Conservation (phyloP, 108 stramenopile genomes). For the Cylindrotheca closterium region DNA sequence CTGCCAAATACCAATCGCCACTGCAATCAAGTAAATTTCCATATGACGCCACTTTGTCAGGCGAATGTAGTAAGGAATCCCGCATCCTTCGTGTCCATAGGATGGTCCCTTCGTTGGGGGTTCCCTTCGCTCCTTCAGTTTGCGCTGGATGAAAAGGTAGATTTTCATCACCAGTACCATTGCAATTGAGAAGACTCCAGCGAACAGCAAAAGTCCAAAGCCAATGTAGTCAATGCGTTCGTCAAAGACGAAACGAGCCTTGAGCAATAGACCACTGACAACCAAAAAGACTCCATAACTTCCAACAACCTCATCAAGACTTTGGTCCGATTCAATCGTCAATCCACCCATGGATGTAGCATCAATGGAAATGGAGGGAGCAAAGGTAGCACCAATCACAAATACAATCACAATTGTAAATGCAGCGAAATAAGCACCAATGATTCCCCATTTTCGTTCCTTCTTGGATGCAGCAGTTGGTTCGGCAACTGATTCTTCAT, state of each 20-base stretch:
- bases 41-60: constrained; percentile 70
- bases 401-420: constrained; percentile 35
- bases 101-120: constrained; percentile 10
- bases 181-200: constrained; percentile 21
- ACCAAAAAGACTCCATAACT: constrained; percentile 42
- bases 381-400: constrained; percentile 37
- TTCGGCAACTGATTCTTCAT: not conserved
- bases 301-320: constrained; percentile 32
- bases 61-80: constrained; percentile 31
- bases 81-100: constrained; percentile 29
- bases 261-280: constrained; percentile 28
- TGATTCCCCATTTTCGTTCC: constrained; percentile 20
- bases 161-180: constrained; percentile 20
- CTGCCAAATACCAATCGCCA: constrained; percentile 73
- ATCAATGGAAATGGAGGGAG: constrained; percentile 40
- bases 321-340: constrained; percentile 37
- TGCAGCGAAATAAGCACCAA: constrained; percentile 21
- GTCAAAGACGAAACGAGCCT: constrained; percentile 37
- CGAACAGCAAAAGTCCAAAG: constrained; percentile 30
- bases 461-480: not conserved
- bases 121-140: constrained; percentile 10
- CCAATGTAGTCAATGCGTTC: constrained; percentile 41
- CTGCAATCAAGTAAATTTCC: constrained; percentile 67
- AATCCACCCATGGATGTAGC: constrained; percentile 21
- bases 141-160: constrained; percentile 24